Evolutionary conservation across 2,329 filamentous ascomycete species (phyloP).

Genomic region (Fusarium odoratissimum): DNA sequence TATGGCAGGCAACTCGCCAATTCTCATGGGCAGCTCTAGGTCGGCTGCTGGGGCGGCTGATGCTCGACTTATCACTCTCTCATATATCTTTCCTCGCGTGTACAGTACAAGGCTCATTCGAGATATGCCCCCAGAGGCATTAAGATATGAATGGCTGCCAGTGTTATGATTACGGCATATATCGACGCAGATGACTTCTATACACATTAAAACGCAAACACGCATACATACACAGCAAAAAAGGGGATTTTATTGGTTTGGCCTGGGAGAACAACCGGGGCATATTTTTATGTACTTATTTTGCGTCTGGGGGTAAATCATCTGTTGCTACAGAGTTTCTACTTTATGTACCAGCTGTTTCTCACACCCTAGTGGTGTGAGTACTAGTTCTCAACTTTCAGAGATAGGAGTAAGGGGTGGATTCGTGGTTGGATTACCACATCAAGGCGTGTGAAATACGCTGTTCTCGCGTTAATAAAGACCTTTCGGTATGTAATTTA

Average conservation of each 20-base stretch:
- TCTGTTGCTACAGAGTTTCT: conserved; percentile 2
- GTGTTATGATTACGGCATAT: conserved; percentile 15
- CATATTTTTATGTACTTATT: conserved; percentile 16
- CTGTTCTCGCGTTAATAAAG: conserved; percentile 36
- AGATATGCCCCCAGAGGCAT: not conserved
- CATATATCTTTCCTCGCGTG: conserved; percentile 10
- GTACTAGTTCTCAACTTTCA: conserved; percentile 2
- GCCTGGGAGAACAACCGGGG: conserved; percentile 18
- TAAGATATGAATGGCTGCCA: not conserved
- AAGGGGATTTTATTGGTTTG: conserved; percentile 32
- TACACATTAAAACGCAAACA: conserved; percentile 18
- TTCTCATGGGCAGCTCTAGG: conserved; percentile 12
- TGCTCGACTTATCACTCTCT: not conserved
- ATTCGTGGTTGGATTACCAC: conserved; percentile 5
- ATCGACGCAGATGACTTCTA: conserved; percentile 7
- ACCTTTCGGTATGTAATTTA: conserved; percentile 31
- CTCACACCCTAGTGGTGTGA: conserved; percentile 12
- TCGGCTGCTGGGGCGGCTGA: not conserved
- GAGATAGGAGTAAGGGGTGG: conserved; percentile 12
- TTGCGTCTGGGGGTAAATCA: conserved; percentile 12
- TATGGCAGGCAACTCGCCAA: conserved; percentile 13
- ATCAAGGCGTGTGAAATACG: conserved; percentile 2
- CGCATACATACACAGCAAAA: conserved; percentile 19
- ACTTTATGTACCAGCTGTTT: not conserved
- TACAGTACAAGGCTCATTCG: conserved; percentile 22